Percentiles rank a stretch among this genome's conserved stretches.
phyloP scores from a whole-genome alignment of 768 basidiomycete species.

The Pleurotus cornucopiae region DNA sequence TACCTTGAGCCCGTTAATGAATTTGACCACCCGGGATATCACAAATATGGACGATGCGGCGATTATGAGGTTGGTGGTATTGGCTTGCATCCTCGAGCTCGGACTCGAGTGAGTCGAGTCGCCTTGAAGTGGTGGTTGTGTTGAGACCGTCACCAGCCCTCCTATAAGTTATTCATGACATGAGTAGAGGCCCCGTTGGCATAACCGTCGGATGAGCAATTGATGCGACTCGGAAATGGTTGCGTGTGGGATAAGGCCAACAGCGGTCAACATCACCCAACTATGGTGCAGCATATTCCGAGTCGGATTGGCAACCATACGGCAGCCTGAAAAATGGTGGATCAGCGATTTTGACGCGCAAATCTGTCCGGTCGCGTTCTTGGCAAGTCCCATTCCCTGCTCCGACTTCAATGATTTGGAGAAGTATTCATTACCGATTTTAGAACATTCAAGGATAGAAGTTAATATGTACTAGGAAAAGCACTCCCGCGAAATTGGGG shows the following conservation, averaged over 20 bases:
- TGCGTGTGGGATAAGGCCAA: not conserved
- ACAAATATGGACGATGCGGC: constrained; percentile 18
- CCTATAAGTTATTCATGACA: not conserved
- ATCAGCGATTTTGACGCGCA: no score
- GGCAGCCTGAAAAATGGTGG: no score
- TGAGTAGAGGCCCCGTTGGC: not conserved
- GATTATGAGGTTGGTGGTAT: not conserved
- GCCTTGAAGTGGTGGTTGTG: not conserved
- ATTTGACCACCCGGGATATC: constrained; percentile 26
- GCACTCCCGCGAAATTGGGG: no score
- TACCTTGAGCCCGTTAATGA: constrained; percentile 27
- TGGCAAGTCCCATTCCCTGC: no score
- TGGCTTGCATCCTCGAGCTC: not conserved
- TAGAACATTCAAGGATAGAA: no score
- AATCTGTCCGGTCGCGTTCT: no score
- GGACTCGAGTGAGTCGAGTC: not conserved
- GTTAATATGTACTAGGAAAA: no score
- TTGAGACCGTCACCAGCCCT: not conserved
- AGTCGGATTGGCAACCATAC: no score
- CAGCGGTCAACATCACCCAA: not conserved
- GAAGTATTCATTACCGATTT: no score
- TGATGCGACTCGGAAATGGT: not conserved
- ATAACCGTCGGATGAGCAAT: not conserved
- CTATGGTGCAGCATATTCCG: no score
- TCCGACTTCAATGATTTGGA: no score